Evolutionary conservation across 2,329 filamentous ascomycete genomes (phyloP).

Genomic region (Sporothrix pseudoabietina): DNA sequence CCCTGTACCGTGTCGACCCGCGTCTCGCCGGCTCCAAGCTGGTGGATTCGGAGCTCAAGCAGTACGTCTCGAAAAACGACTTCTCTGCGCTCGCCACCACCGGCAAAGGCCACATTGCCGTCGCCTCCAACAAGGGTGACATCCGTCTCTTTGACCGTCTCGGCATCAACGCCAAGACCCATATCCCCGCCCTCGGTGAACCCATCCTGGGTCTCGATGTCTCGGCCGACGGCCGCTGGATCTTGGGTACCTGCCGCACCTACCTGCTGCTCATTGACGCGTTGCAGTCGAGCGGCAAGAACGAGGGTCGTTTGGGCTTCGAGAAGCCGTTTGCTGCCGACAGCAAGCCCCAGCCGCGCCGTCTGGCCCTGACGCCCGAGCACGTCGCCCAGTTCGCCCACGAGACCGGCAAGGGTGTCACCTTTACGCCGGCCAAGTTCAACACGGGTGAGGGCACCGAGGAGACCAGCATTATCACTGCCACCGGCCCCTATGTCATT

Average conservation of each 20-base stretch:
- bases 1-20: conserved; percentile 90
- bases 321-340: conserved; percentile 92
- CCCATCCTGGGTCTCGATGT: conserved; percentile 94
- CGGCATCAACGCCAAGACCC: conserved; percentile 96
- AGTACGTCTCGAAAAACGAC: conserved; percentile 95
- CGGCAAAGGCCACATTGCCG: conserved; percentile 93
- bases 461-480: conserved; percentile 95
- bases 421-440: conserved; percentile 55
- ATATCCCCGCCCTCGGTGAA: conserved; percentile 92
- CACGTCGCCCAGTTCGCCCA: conserved; percentile 98
- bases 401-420: conserved; percentile 83
- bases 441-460: conserved; percentile 70
- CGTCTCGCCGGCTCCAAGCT: conserved; percentile 88
- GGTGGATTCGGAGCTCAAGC: conserved; percentile 89
- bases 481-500: conserved; percentile 93
- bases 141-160: conserved; percentile 94
- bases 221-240: conserved; percentile 92
- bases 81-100: conserved; percentile 94
- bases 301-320: conserved; percentile 97
- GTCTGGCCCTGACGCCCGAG: conserved; percentile 82
- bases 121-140: conserved; percentile 96
- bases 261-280: conserved; percentile 94
- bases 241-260: conserved; percentile 89
- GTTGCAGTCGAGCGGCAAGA: conserved; percentile 88
- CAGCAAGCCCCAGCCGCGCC: conserved; percentile 87